Conservation (phyloP, 306 rosid genomes). For the Argentina anserina region DNA sequence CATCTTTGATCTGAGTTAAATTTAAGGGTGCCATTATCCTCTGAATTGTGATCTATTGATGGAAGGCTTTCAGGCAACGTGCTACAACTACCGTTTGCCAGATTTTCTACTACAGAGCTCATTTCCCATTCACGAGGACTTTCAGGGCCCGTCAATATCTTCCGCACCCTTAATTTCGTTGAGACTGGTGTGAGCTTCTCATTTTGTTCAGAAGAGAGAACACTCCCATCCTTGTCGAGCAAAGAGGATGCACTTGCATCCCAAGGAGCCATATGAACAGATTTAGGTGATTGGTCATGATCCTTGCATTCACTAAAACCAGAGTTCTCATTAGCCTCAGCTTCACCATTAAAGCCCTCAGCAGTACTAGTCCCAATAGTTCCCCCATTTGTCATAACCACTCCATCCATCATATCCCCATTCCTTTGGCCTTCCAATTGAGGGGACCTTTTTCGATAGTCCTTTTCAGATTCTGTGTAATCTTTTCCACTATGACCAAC, state of each 20-base stretch:
- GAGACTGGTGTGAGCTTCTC: conserved; percentile 40
- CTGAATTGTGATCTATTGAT: conserved; percentile 31
- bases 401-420: conserved; percentile 32
- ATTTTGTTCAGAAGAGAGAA: conserved; percentile 40
- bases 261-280: conserved; percentile 36
- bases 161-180: conserved; percentile 59
- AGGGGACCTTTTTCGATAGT: conserved; percentile 26
- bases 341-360: conserved; percentile 34
- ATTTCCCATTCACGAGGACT: conserved; percentile 55
- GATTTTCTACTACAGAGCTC: conserved; percentile 34
- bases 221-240: conserved; percentile 27
- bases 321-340: conserved; percentile 32
- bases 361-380: conserved; percentile 32
- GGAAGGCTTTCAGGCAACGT: conserved; percentile 30
- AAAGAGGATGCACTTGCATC: conserved; percentile 32
- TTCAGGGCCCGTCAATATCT: conserved; percentile 51
- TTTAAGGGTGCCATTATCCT: conserved; percentile 31
- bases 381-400: conserved; percentile 29
- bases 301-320: conserved; percentile 36
- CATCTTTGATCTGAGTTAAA: conserved; percentile 40
- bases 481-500: conserved; percentile 41
- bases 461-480: conserved; percentile 41
- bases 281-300: conserved; percentile 40
- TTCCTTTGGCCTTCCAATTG: conserved; percentile 34
- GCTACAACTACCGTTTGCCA: conserved; percentile 39